Percentiles rank a stretch among this genome's conserved stretches.
phyloP scores from a whole-genome alignment of 73 alveolate genomes.

The Paramecium primaurelia region DNA sequence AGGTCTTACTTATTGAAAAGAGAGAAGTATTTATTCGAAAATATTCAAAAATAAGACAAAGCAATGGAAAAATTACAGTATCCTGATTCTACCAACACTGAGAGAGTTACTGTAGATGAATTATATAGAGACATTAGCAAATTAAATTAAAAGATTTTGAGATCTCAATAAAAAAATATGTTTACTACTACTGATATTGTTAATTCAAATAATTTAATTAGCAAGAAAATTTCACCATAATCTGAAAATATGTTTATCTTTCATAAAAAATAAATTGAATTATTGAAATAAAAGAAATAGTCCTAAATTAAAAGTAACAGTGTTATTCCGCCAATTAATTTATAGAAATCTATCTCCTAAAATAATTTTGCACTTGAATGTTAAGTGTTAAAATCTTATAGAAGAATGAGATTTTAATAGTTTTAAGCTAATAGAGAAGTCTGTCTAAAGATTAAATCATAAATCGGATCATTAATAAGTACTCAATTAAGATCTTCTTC shows the following conservation, averaged over 20 bases:
- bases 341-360: neutral
- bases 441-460: neutral
- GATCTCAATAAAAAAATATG: neutral
- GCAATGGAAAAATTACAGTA: neutral
- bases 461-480: neutral
- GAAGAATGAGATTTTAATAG: neutral
- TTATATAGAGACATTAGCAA: neutral
- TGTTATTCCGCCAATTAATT: neutral
- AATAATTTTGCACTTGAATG: neutral
- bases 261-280: neutral
- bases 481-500: neutral
- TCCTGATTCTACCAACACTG: neutral
- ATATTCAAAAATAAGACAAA: neutral
- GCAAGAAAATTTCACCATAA: neutral
- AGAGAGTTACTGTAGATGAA: conserved; percentile 11
- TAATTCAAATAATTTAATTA: neutral
- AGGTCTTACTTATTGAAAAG: neutral
- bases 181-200: neutral
- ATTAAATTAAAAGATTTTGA: neutral
- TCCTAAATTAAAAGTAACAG: neutral
- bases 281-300: neutral
- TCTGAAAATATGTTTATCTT: neutral
- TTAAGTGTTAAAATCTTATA: neutral
- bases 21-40: neutral
- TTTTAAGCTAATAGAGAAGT: neutral